A percentile compares a stretch with the other conserved stretches of the same genome.
phyloP scores from a whole-genome alignment of 768 basidiomycete genomes.

The Leccinum rimulosum region DNA sequence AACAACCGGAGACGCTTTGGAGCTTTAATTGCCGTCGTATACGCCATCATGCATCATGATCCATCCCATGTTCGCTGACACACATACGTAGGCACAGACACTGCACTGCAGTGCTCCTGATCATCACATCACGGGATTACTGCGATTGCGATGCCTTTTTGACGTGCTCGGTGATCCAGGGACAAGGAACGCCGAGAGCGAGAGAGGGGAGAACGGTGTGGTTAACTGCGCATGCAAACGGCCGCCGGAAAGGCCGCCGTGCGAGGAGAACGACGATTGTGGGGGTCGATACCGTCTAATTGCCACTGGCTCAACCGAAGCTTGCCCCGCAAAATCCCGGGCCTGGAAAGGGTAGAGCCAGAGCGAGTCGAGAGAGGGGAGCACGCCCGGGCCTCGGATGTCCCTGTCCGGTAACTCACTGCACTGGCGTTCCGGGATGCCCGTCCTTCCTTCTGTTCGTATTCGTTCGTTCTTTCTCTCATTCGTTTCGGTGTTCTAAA shows the following conservation, averaged over 20 bases:
- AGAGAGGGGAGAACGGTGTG: slow-evolving; percentile 5
- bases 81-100: neutral
- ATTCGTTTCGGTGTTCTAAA: slow-evolving; percentile 2
- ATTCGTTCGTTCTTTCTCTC: neutral
- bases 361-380: neutral
- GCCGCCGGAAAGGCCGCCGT: slow-evolving; percentile 9
- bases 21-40: slow-evolving; percentile 1
- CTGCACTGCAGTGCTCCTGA: neutral
- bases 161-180: slow-evolving; percentile 3
- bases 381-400: neutral
- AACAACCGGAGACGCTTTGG: neutral
- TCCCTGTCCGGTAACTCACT: neutral
- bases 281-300: neutral
- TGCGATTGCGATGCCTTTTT: slow-evolving; percentile 4
- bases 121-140: slow-evolving; percentile 11
- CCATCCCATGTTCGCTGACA: neutral
- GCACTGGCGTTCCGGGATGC: neutral
- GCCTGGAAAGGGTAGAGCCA: neutral
- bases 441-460: neutral
- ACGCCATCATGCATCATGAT: neutral
- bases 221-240: neutral
- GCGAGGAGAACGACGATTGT: neutral
- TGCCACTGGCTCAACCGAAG: neutral
- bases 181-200: neutral
- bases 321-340: slow-evolving; percentile 2